Conservation (phyloP, 202 grass and related monocot genomes). For the Brachypodium distachyon region DNA sequence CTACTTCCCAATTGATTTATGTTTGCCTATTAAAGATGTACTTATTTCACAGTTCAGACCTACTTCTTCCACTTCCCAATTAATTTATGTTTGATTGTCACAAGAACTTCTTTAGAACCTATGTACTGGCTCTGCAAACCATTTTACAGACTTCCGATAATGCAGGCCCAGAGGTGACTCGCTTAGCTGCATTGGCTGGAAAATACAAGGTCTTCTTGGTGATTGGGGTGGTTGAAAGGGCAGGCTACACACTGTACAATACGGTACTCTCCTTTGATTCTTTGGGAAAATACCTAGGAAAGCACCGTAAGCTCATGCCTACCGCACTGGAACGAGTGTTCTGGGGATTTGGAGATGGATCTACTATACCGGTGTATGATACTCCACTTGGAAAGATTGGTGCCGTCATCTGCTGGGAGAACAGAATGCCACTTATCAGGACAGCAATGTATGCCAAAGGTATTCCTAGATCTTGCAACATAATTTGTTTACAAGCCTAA, state of each 20-base stretch:
- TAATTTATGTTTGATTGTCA: neutral
- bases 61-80: neutral
- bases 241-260: slow-evolving; percentile 56
- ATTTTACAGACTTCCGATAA: slow-evolving; percentile 5
- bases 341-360: slow-evolving; percentile 71
- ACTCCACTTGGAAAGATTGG: slow-evolving; percentile 64
- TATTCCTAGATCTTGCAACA: slow-evolving; percentile 17
- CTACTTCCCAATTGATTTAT: neutral
- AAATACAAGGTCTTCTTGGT: slow-evolving; percentile 62
- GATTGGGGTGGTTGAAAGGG: slow-evolving; percentile 65
- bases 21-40: neutral
- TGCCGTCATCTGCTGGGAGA: slow-evolving; percentile 66
- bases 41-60: neutral
- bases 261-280: slow-evolving; percentile 59
- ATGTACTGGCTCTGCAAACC: neutral
- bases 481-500: neutral
- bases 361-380: slow-evolving; percentile 79
- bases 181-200: slow-evolving; percentile 59
- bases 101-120: neutral
- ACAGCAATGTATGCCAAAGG: slow-evolving; percentile 71
- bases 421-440: slow-evolving; percentile 70
- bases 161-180: slow-evolving; percentile 58
- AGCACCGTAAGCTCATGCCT: slow-evolving; percentile 69
- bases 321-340: slow-evolving; percentile 55
- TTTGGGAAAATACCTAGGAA: slow-evolving; percentile 52